Evolutionary conservation across 805 yeast genomes (phyloP), one percentile per base, ranked within the genome.

Genomic region (Candida krabiensis): DNA sequence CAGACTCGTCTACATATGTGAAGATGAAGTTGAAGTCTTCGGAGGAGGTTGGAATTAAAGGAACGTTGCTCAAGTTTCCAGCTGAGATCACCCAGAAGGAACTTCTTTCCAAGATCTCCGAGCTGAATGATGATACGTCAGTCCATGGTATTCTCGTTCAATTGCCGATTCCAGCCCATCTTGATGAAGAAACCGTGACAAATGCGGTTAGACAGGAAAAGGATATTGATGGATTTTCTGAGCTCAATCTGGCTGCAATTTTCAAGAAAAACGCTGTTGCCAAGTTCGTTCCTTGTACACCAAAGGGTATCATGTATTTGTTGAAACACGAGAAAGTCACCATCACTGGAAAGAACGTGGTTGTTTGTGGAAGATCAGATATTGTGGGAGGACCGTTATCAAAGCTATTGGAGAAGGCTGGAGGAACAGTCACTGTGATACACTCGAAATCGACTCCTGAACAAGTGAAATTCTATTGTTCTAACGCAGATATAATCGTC

Each of bases 341-440:
- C 22, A 66, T 89, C 41, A 61, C 76, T n/a, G 97, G 97, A 40
- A 78, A 86, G 52, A 75, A 75, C 45, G 96, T 95, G 14, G 96
- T 90, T 41, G 98, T 91, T 16, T 70, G 93, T 43, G 98, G 99
- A 38, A 79, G 98, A 60, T 86, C 96, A 15, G 97, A 93, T 60
- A 91, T 91, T 52, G 99, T 91, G 26, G 99, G 99, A 40, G 80
- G 85, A 33, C 99, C 99, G 27, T 89, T 90, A 11, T 85, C 96
- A 4, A 80, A 86, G 45, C 69, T 91, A 61, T 75, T 91, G 56
- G 82, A 83, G 52, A 79, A 83, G 42, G 77, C 74, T 41, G 88
- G 90, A 58, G 84, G 88, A 35, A 91, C 98, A 2, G 98, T 91
- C 28, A 88, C 96, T 3, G 78, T 82, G 41, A 73, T 89, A 46